A percentile compares a stretch with the other conserved stretches of the same genome.
Evolutionary conservation across 176 grass and related monocot genomes (phyloP).

Genomic region (Rhynchospora pubera): DNA sequence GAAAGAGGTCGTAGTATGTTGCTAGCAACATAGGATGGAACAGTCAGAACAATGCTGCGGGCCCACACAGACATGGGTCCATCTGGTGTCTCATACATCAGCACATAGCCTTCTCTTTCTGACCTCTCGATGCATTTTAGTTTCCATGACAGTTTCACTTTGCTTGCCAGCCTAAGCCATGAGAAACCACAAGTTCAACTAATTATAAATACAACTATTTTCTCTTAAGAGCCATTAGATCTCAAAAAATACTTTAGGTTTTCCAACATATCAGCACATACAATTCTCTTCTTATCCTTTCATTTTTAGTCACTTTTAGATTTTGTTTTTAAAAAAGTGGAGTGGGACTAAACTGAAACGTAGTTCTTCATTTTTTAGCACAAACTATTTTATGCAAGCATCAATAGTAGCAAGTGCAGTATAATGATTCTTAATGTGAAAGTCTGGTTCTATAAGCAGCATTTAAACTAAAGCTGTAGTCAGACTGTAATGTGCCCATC

Average conservation of each 20-base stretch:
- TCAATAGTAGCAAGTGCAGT: not conserved
- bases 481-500: not conserved
- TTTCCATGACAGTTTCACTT: conserved; percentile 92
- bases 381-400: not conserved
- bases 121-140: conserved; percentile 63
- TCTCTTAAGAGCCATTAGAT: not conserved
- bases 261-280: not conserved
- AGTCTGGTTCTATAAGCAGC: not conserved
- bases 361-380: not conserved
- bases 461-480: not conserved
- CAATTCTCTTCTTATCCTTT: not conserved
- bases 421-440: not conserved
- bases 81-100: conserved; percentile 81
- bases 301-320: not conserved
- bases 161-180: conserved; percentile 59
- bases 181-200: conserved; percentile 3
- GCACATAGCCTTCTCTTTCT: conserved; percentile 60
- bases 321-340: not conserved
- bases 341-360: not conserved
- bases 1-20: conserved; percentile 79
- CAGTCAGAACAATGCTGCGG: conserved; percentile 77
- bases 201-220: not conserved
- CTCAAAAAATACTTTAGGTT: not conserved
- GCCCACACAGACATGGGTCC: conserved; percentile 51
- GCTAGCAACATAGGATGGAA: conserved; percentile 84